A percentile compares a stretch with the other conserved stretches of the same genome.
These are phyloP conservation scores for Phaeotremella skinneri DNA, from an alignment of 768 basidiomycete genomes.

Conservation along the genomic window DNA sequence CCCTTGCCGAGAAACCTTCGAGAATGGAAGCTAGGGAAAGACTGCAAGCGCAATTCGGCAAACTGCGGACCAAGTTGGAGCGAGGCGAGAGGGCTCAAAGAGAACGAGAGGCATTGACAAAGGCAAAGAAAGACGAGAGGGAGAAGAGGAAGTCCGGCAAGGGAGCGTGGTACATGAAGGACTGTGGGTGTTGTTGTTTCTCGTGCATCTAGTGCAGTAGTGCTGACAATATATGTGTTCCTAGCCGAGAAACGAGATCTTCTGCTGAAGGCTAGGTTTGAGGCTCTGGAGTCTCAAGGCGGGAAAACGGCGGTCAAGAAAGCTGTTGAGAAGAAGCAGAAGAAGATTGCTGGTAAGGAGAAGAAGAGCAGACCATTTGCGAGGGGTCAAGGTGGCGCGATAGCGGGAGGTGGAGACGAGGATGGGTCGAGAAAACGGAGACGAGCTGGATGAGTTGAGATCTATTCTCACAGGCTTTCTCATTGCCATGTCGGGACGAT, in stretches of 20 bases:
- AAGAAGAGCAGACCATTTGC: constrained; percentile 76
- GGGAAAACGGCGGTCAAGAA: constrained; percentile 80
- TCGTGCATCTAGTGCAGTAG: not conserved
- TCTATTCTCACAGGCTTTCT: too few relatives aligned
- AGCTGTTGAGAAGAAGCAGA: constrained; percentile 83
- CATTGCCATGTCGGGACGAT: too few relatives aligned
- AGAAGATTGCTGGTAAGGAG: constrained; percentile 82
- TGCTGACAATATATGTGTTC: constrained; percentile 18
- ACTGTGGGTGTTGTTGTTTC: constrained; percentile 57
- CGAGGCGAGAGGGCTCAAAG: constrained; percentile 65
- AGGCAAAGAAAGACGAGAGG: constrained; percentile 61
- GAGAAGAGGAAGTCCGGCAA: constrained; percentile 74
- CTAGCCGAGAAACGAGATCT: constrained; percentile 75
- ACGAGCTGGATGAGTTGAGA: constrained; percentile 62
- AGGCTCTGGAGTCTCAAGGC: constrained; percentile 71
- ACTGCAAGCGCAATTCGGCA: constrained; percentile 71
- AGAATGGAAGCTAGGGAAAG: constrained; percentile 67
- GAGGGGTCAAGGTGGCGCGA: constrained; percentile 22
- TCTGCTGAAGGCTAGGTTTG: constrained; percentile 70
- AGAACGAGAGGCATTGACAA: constrained; percentile 65
- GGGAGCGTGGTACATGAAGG: constrained; percentile 79
- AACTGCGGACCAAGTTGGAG: constrained; percentile 73
- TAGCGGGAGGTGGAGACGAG: constrained; percentile 15
- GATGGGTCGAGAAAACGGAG: constrained; percentile 21
- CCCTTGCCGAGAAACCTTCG: constrained; percentile 53